phyloP scores from a whole-genome alignment of 2,329 filamentous ascomycete genomes.

The Aaosphaeria pasadenensis region DNA sequence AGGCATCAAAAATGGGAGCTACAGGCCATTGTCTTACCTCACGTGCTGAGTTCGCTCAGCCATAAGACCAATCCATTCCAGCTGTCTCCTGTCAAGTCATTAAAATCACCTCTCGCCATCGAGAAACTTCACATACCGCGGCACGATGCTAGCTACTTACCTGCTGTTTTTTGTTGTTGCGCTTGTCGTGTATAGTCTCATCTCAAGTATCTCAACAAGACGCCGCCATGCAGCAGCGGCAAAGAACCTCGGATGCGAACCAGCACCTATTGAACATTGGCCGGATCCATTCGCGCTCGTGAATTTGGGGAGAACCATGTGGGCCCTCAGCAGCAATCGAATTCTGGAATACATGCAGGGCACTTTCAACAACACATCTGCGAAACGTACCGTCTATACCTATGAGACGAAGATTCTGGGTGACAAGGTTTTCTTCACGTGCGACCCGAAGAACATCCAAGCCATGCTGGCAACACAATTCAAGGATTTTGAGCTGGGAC shows the following conservation, averaged over 20 bases:
- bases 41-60: too few species aligned
- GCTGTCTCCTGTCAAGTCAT: too few species aligned
- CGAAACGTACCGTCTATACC: slow-evolving; percentile 22
- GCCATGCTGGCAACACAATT: slow-evolving; percentile 43
- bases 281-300: background rate
- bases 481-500: slow-evolving; percentile 44
- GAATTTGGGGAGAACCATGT: background rate
- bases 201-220: too few species aligned
- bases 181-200: too few species aligned
- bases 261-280: background rate
- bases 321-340: background rate
- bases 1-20: too few species aligned
- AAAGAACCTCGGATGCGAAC: background rate
- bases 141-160: too few species aligned
- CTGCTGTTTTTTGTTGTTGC: too few species aligned
- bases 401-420: slow-evolving; percentile 8
- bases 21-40: too few species aligned
- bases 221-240: background rate
- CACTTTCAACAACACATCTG: background rate
- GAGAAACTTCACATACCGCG: too few species aligned
- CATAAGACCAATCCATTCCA: too few species aligned
- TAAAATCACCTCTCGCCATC: too few species aligned
- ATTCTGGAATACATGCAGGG: background rate
- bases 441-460: slow-evolving; percentile 47
- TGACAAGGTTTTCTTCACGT: slow-evolving; percentile 22